Base-by-base conservation (phyloP, 495 filamentous ascomycete genomes). In the Penicillium robsamsonii region DNA sequence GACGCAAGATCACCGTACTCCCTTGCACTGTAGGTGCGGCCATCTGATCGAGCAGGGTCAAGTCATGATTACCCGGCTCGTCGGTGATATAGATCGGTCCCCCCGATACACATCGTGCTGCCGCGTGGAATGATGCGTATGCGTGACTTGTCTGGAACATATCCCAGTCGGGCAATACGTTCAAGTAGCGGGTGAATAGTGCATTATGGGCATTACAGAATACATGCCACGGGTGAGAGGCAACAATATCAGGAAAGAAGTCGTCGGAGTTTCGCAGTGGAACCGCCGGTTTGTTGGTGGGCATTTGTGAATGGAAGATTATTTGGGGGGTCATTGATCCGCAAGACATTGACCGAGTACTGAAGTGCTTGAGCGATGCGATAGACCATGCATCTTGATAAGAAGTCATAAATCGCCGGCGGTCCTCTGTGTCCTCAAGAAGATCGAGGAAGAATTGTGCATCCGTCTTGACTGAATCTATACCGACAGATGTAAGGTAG, bases 51-150 rank as follows among this genome's bases (percentile, higher is more conserved):
- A 98, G 86, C 2, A 97, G 64, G 13, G 78, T 64, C 3, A 91
- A 48, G 60, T 95, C 78, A 68, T 97, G 92, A 47, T 88, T 72
- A 5, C 89, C 91, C 0, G 92, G 93, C 11, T 83, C 80, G 63
- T 98, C 94, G 3, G 94, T 97, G 63, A 98, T 89, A 57, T 92
- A 96, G 38, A 98, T 85, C 0, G 93, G 94, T 2, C 94, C 94
- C 1, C 94, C 94, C 48, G 86, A 90, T 10, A 98, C 82, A 69
- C 90, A 96, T 15, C 94, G 81, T 11, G 91, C 92, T 11, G 94
- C 91, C 29, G 89, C 94, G 50, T 98, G 94, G 71, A 92, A 94
- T 0, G 79, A 79, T 1, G 86, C 86, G 61, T 88, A 94, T 2
- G 81, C 75, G 64, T 93, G 89, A 25, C 75, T 75, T 1, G 94